Conservation (phyloP, 1,284 basidiomycete genomes). For the Naganishia sp. region DNA sequence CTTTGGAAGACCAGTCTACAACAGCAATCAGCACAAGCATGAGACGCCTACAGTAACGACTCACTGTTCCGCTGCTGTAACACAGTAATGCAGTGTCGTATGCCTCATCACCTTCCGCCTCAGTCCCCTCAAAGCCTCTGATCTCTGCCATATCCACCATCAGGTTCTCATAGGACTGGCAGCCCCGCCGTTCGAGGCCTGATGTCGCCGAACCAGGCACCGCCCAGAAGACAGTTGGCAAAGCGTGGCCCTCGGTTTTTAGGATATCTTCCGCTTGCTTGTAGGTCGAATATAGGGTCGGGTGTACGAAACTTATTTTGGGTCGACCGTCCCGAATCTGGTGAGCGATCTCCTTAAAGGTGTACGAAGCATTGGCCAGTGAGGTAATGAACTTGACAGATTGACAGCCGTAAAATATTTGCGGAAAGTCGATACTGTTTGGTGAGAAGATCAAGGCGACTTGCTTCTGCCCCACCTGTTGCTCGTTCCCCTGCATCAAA, state of each 20-base stretch:
- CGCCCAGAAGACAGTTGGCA: slow-evolving; percentile 18
- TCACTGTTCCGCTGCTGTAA: slow-evolving; percentile 39
- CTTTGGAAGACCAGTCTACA: slow-evolving; percentile 26
- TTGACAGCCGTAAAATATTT: slow-evolving; percentile 61
- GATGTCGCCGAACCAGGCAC: slow-evolving; percentile 1
- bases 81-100: slow-evolving; percentile 38
- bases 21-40: neutral
- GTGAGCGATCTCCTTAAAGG: slow-evolving; percentile 48
- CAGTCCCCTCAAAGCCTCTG: slow-evolving; percentile 8
- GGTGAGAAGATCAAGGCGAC: slow-evolving; percentile 44
- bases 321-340: slow-evolving; percentile 60
- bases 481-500: neutral
- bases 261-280: slow-evolving; percentile 26
- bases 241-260: slow-evolving; percentile 18
- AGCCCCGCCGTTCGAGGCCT: neutral
- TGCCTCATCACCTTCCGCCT: slow-evolving; percentile 18
- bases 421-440: slow-evolving; percentile 68
- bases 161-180: slow-evolving; percentile 17
- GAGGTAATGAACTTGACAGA: slow-evolving; percentile 45
- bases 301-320: slow-evolving; percentile 60
- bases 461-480: neutral
- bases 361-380: slow-evolving; percentile 49
- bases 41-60: neutral
- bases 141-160: neutral
- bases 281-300: slow-evolving; percentile 37